Conservation (phyloP, 306 rosid genomes). For the Hippophae tibetana region DNA sequence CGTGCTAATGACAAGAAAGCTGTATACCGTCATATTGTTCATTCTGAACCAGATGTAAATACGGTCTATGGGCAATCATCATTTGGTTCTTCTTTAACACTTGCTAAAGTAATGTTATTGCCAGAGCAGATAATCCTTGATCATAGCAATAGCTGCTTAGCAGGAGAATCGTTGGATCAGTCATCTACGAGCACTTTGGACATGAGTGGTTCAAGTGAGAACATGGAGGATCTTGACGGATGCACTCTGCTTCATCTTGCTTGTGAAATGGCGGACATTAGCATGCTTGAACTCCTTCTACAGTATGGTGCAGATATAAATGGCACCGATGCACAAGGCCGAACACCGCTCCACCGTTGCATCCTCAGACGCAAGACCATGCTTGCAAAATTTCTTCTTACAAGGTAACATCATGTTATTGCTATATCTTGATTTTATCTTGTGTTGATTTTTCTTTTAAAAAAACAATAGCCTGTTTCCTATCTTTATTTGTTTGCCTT, state of each 20-base stretch:
- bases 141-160: conserved; percentile 33
- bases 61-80: conserved; percentile 55
- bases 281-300: conserved; percentile 93
- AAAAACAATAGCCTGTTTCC: background rate
- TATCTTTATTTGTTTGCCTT: background rate
- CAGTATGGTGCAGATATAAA: conserved; percentile 88
- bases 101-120: conserved; percentile 83
- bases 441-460: background rate
- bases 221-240: conserved; percentile 59
- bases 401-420: conserved; percentile 50
- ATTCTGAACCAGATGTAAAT: conserved; percentile 74
- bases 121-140: conserved; percentile 68
- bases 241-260: conserved; percentile 89
- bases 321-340: conserved; percentile 66
- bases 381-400: conserved; percentile 57
- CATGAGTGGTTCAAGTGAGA: conserved; percentile 45
- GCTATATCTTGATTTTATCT: background rate
- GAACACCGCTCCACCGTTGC: conserved; percentile 75
- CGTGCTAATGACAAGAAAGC: conserved; percentile 88
- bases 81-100: conserved; percentile 60
- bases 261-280: conserved; percentile 86
- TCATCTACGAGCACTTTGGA: conserved; percentile 49
- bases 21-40: conserved; percentile 80
- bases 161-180: conserved; percentile 63
- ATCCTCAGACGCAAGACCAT: conserved; percentile 53